These are phyloP conservation scores for Trametes polyzona DNA, from an alignment of 1,284 basidiomycete genomes.

Conservation along the genomic window DNA sequence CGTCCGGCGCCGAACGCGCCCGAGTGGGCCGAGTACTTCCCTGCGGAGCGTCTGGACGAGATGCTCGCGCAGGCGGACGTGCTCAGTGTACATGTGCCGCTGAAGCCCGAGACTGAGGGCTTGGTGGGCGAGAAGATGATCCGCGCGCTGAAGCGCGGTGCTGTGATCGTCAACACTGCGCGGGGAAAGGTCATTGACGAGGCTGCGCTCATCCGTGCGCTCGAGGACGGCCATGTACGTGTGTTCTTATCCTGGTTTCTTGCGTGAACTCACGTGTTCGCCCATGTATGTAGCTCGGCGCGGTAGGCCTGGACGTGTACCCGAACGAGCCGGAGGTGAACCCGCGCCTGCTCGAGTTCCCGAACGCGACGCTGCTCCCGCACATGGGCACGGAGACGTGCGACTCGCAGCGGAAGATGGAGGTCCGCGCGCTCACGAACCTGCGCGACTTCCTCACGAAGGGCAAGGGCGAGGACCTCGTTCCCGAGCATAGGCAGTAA, in stretches of 20 bases:
- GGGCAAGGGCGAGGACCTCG: constrained; percentile 67
- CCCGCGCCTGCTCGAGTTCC: constrained; percentile 77
- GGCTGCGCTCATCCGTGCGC: constrained; percentile 80
- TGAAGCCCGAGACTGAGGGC: constrained; percentile 75
- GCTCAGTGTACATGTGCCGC: constrained; percentile 75
- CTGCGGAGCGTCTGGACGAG: constrained; percentile 62
- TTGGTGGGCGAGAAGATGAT: constrained; percentile 83
- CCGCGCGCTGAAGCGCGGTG: constrained; percentile 77
- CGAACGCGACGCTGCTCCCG: constrained; percentile 83
- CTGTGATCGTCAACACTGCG: constrained; percentile 88
- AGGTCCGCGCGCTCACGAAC: constrained; percentile 76
- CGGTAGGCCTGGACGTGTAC: constrained; percentile 89
- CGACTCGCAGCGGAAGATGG: constrained; percentile 84
- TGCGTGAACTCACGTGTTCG: neutral
- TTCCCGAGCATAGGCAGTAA: constrained; percentile 56
- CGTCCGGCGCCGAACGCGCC: constrained; percentile 61
- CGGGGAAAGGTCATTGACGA: constrained; percentile 91
- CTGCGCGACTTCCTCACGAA: constrained; percentile 66
- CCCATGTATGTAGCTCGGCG: constrained; percentile 61
- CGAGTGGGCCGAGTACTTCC: constrained; percentile 78
- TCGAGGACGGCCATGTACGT: constrained; percentile 84
- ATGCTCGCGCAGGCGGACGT: constrained; percentile 82
- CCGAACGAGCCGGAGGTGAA: constrained; percentile 89
- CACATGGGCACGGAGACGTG: constrained; percentile 90
- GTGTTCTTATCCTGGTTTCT: neutral